Base-by-base conservation (phyloP, 2,329 filamentous ascomycete genomes). In the Fusarium kyushuense region DNA sequence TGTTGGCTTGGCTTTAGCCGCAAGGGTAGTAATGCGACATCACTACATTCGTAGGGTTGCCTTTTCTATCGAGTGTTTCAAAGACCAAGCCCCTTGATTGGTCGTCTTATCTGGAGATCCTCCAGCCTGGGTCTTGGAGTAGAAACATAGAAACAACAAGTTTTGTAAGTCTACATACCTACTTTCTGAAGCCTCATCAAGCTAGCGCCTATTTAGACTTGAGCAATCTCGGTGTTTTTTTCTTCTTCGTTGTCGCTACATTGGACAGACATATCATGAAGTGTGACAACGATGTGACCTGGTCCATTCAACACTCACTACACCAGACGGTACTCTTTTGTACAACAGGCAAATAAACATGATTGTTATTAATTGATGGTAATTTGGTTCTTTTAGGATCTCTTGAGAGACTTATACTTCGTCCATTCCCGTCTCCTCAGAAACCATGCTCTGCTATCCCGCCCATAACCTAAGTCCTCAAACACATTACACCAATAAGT, bases 401-500 rank as follows among this genome's bases (percentile, higher is more conserved):
- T 32, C 30, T 19, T 17, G 38, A n/a, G 25, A 23, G 36, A 56
- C 11, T n/a, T 43, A 27, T 63, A 17, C 25, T 36, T 33, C 40
- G n/a, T 59, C 23, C 45, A 53, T 53, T 27, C 30, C 30, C n/a
- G 11, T 32, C 11, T 23, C 36, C 25, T 21, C n/a, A 33, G 33
- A 56, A 30, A 47, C 23, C 53, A 61, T 46, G 48, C 19, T 29
- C 47, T 60, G 48, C 43, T 52, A 54, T 59, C 19, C 33, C 33
- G 35, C 42, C 43, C 46, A 54, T 38, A 40, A 41, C 46, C 21
- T 9, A 42, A 59, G 49, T 43, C 51, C 46, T 62, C 46, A 25
- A 55, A 40, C 40, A 53, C 55, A 46, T 49, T 66, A 66, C 56
- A 63, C 38, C 45, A 42, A 66, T 43, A 66, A 57, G 63, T 40